phyloP scores from a whole-genome alignment of 148 eudicot species.

The Beta vulgaris region DNA sequence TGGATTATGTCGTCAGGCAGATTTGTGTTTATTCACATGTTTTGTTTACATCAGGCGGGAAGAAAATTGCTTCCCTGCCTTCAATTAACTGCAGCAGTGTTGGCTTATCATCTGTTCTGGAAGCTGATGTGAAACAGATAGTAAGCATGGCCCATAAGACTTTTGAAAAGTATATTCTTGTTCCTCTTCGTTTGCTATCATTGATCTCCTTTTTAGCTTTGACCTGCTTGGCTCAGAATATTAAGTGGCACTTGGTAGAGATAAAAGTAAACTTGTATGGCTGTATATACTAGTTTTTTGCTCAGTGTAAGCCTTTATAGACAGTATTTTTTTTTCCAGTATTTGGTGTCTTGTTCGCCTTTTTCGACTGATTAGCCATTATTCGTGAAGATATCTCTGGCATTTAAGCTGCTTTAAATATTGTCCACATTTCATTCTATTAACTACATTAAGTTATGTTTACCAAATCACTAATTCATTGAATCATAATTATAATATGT shows the following conservation, averaged over 20 bases:
- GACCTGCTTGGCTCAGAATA: slow-evolving; percentile 5
- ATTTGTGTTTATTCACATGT: slow-evolving; percentile 57
- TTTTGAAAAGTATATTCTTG: slow-evolving; percentile 63
- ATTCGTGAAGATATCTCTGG: too few species aligned
- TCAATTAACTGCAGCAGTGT: slow-evolving; percentile 50
- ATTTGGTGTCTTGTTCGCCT: background rate
- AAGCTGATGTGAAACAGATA: slow-evolving; percentile 84
- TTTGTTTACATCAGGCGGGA: slow-evolving; percentile 44
- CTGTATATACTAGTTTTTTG: background rate
- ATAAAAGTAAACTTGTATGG: background rate
- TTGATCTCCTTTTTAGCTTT: background rate
- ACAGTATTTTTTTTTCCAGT: too few species aligned
- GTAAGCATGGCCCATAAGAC: slow-evolving; percentile 79
- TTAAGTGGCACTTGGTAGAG: slow-evolving; percentile 4
- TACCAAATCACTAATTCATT: background rate
- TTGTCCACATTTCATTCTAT: background rate
- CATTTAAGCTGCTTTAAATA: background rate
- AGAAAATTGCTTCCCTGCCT: slow-evolving; percentile 34
- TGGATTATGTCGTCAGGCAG: slow-evolving; percentile 56
- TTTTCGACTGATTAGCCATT: too few species aligned
- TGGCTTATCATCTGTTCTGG: slow-evolving; percentile 75
- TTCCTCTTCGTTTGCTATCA: background rate
- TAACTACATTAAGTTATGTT: background rate
- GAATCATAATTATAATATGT: background rate
- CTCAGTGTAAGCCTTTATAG: too few species aligned